phyloP scores from a whole-genome alignment of 2,329 filamentous ascomycete species.

The Neopestalotiopsis rosae region DNA sequence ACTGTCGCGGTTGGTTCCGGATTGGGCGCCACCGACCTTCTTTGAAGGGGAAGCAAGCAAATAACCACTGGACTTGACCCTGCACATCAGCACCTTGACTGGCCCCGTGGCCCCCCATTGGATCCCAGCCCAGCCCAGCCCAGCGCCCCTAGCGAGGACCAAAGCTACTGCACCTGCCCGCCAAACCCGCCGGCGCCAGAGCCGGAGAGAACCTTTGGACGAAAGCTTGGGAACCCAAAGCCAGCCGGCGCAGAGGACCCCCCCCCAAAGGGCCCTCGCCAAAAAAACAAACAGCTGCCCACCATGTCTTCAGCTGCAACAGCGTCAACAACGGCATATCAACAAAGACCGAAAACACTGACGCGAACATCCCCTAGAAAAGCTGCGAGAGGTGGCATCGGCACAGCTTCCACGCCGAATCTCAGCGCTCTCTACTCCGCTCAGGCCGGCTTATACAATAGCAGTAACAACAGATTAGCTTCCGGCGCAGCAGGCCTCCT shows the following conservation, averaged over 20 bases:
- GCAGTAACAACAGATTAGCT: slow-evolving; percentile 39
- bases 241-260: not conserved
- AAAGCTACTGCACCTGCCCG: not conserved
- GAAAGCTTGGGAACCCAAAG: not conserved
- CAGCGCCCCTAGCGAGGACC: not conserved
- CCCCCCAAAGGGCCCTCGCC: not conserved
- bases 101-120: not conserved
- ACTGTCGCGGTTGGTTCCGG: not conserved
- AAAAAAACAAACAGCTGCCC: slow-evolving; percentile 30
- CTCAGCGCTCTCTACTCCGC: slow-evolving; percentile 57
- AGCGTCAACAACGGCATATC: slow-evolving; percentile 38
- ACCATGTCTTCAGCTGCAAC: slow-evolving; percentile 41
- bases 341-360: slow-evolving; percentile 33
- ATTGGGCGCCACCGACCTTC: not conserved
- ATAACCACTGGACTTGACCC: not conserved
- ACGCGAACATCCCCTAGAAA: slow-evolving; percentile 42
- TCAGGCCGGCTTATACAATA: slow-evolving; percentile 40
- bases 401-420: slow-evolving; percentile 64
- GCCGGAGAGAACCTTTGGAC: not conserved
- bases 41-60: not conserved
- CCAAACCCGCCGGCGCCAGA: not conserved
- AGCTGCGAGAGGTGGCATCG: slow-evolving; percentile 36
- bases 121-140: not conserved
- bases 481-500: slow-evolving; percentile 49
- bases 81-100: not conserved